Conservation (phyloP, 306 rosid species). For the Lathyrus tuberosus region DNA sequence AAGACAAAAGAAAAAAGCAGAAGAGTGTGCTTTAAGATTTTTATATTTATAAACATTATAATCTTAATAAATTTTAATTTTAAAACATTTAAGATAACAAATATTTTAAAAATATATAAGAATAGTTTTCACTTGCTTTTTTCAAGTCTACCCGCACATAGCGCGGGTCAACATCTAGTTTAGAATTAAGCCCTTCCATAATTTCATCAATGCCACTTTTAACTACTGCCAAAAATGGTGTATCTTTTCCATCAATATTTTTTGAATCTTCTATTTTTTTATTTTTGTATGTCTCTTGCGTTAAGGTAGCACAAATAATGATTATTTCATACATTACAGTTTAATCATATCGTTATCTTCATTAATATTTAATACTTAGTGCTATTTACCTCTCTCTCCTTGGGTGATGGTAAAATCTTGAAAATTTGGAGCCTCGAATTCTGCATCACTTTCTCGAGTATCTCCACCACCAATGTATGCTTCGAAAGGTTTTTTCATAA, state of each 20-base stretch:
- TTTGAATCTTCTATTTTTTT: neutral
- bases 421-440: neutral
- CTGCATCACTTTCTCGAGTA: fast-evolving
- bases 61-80: too few relatives aligned
- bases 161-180: too few relatives aligned
- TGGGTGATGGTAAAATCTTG: too few relatives aligned
- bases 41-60: too few relatives aligned
- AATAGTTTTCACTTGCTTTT: too few relatives aligned
- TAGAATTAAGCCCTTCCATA: neutral
- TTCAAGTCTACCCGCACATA: too few relatives aligned
- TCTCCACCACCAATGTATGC: neutral
- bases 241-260: neutral
- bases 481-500: neutral
- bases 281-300: neutral
- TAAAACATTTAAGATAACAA: too few relatives aligned
- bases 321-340: neutral
- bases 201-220: neutral
- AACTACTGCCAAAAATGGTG: neutral
- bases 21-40: too few relatives aligned
- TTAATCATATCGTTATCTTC: neutral
- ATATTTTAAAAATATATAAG: too few relatives aligned
- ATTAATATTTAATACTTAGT: too few relatives aligned
- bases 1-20: too few relatives aligned
- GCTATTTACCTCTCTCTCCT: neutral
- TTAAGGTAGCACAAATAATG: neutral